Base-by-base conservation (phyloP, 148 eudicot species). In the Fagopyrum esculentum region DNA sequence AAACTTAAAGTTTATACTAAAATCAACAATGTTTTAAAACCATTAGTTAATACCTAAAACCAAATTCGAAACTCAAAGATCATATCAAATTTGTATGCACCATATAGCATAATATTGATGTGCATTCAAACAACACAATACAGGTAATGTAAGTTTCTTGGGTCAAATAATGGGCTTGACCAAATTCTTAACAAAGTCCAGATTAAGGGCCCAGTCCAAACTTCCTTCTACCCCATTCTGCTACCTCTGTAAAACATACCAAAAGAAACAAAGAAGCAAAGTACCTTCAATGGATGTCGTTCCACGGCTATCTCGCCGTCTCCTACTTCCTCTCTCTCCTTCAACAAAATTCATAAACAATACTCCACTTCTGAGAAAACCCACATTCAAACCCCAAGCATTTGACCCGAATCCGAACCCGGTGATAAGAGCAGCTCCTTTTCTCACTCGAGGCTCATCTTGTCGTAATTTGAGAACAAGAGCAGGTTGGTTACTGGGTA, bases 401-500 rank as follows among this genome's bases (percentile, higher is more conserved):
- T 6, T 46, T 74, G 17, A 26, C 81, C 70, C 84, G 12, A 78
- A 74, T 71, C 83, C 82, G 40, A 6, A 7, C 47, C 49, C 74
- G 55, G 43, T 71, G 7, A 49, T 81, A 26, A 77, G 26, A 44
- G 59, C 40, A 13, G 54, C 76, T 59, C 86, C 59, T 30, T 84
- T 73, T 40, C 59, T 74, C 48, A 57, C 35, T n/a, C 22, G 48
- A 75, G 75, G 63, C 46, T 84, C 86, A 71, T 44, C 81, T 6
- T 73, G 75, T 22, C 68, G 76, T 13, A 30, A 13, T 7, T 29
- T 74, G 2, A 49, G 69, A 6, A 60, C 87, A 68, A 83, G 85
- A 51, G 92, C 93, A 9, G 92, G 97, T 15, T 94, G 97, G 97
- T 78, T 94, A 2, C 74, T 83, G 77, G 96, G 92, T 73, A 74